Percentiles rank a stretch among this genome's conserved stretches.
These are phyloP conservation scores for Apiospora kogelbergensis DNA, from an alignment of 2,329 filamentous ascomycete species.

Conservation along the genomic window DNA sequence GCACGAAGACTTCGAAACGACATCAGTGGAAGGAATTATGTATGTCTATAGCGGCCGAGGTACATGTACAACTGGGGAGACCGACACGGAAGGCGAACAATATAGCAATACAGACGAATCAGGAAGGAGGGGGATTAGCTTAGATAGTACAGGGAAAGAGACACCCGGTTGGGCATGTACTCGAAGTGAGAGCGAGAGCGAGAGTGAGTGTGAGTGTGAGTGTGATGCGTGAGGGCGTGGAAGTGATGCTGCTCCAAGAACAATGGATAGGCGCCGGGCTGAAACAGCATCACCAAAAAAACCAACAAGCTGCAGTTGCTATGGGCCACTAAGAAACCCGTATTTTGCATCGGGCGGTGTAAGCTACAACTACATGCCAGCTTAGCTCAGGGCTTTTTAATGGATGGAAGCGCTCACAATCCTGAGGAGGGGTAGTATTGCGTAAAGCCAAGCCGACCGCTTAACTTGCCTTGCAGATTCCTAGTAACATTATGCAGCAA, in stretches of 20 bases:
- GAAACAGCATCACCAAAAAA: conserved; percentile 7
- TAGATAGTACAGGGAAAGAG: not conserved
- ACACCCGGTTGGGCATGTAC: not conserved
- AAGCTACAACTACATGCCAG: not conserved
- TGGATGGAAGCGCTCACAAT: not conserved
- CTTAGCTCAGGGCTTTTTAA: not conserved
- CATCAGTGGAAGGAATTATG: conserved; percentile 10
- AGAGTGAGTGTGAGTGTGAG: not conserved
- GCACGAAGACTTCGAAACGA: conserved; percentile 14
- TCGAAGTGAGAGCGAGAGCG: not conserved
- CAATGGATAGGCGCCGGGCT: conserved; percentile 1
- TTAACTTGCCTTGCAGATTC: not conserved
- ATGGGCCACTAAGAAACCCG: not conserved
- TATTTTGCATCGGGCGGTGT: not conserved
- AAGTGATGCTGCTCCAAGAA: not conserved
- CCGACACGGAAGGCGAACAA: not conserved
- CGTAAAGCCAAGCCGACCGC: not conserved
- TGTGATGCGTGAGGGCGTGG: not conserved
- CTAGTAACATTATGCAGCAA: not conserved
- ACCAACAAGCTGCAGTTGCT: not conserved
- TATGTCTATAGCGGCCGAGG: not conserved
- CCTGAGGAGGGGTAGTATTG: not conserved
- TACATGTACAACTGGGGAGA: not conserved
- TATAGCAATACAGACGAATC: not conserved
- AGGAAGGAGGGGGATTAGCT: not conserved